Evolutionary conservation across 1,139 yeast species (phyloP), one percentile per base, ranked within the genome.

Genomic region (Debaryomyces sp.): DNA sequence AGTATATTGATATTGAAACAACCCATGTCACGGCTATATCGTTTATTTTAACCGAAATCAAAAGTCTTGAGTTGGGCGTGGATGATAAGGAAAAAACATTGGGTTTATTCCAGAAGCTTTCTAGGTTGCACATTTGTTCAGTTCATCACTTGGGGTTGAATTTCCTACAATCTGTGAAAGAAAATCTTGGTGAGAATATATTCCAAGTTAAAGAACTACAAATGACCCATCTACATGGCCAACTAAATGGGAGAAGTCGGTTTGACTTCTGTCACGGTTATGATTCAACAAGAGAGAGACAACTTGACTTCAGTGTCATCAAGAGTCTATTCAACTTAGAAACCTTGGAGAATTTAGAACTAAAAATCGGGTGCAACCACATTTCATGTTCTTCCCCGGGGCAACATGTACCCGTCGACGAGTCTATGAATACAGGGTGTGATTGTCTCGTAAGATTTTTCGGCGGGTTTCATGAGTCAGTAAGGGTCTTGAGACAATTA

Each of bases 161-260:
- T 5, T 49, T 49, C 24, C 22, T 49, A 9, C 23, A 17, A 9
- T 33, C 49, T 8, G 27, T 55, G 15, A 26, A 26, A 18, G 34
- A 33, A 12, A 27, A 48, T 12, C 32, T 43, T 15, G 35, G 43
- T 13, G 39, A 34, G 5, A 43, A 26, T 6, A 7, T 26, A 5
- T 21, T 48, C 24, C 36, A 45, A 26, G 39, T 54, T 6, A 41
- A 23, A 4, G 33, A 35, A 13, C 36, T 55, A 5, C 27, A 32
- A 6, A 6, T 55, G 13, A 54, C 53, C 33, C 59, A 55, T 45
- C 43, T 47, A 33, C 59, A 55, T 29, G 57, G 55, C 4, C 50
- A 50, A 41, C 36, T 43, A 17, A 37, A 40, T 30, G n/a, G 18
- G 1, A 30, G 43, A 21, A 23, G 35, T 24, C 30, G 35, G 43